Evolutionary conservation across 352 stramenopile species (phyloP).

Genomic region (Phytopythium litorale): DNA sequence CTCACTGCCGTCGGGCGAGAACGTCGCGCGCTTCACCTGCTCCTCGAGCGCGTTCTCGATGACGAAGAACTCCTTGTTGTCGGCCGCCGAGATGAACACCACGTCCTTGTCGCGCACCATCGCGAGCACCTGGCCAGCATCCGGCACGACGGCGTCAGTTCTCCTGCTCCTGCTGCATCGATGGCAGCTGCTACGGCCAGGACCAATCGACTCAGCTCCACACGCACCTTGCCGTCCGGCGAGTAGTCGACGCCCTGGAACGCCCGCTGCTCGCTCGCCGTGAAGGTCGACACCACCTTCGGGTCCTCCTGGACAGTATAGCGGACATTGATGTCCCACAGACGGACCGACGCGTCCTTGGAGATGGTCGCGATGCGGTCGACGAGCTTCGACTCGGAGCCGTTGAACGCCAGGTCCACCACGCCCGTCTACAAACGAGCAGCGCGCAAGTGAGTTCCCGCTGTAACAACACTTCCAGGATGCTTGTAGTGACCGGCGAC

Average conservation of each 20-base stretch:
- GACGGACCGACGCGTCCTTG: conserved; percentile 69
- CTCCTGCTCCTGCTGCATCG: neutral
- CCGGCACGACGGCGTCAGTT: neutral
- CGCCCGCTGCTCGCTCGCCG: conserved; percentile 39
- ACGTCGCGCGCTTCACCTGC: conserved; percentile 55
- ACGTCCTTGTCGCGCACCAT: conserved; percentile 48
- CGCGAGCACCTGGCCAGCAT: conserved; percentile 39
- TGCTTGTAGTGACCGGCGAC: neutral
- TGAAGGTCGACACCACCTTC: conserved; percentile 63
- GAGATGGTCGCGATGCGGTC: conserved; percentile 73
- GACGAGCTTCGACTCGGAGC: conserved; percentile 62
- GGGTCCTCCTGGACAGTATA: conserved; percentile 79
- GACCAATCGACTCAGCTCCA: neutral
- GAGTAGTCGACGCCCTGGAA: conserved; percentile 63
- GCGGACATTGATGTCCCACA: conserved; percentile 83
- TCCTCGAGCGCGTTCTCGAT: conserved; percentile 66
- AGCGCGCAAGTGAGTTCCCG: neutral
- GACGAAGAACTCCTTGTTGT: conserved; percentile 41
- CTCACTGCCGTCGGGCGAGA: conserved; percentile 53
- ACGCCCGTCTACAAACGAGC: conserved; percentile 48
- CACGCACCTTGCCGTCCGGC: conserved; percentile 57
- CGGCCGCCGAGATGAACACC: conserved; percentile 49
- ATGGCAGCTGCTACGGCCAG: neutral
- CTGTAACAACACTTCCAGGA: neutral
- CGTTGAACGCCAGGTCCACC: conserved; percentile 72